Evolutionary conservation across 2,329 filamentous ascomycete species (phyloP), one percentile per base, ranked within the genome.

Genomic region (Cryphonectria parasitica): DNA sequence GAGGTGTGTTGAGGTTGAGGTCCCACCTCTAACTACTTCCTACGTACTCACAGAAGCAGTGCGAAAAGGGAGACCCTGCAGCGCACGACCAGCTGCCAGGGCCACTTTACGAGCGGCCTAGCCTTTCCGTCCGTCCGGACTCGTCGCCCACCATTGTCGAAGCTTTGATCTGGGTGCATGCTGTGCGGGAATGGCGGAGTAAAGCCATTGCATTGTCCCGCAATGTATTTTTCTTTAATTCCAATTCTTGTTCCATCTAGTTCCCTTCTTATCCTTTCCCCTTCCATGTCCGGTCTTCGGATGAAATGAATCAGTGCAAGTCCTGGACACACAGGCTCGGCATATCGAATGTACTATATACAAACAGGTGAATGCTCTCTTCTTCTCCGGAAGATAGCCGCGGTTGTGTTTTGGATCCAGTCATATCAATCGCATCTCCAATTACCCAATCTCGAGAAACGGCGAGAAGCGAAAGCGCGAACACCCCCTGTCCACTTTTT

Each of bases 91-190:
- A 56, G 58, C 25, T 60, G 56, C 28, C 56, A 34, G 31, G 31
- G 39, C 31, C 34, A 63, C 36, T n/a, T 8, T 43, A 31, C 45
- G 39, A n/a, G 49, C 62, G 43, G 66, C 56, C 69, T 54, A n/a
- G n/a, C 19, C 61, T 56, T 70, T 72, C 71, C 71, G 66, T 71
- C 71, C 69, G 71, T 70, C 71, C 71, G 71, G 68, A 63, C 60
- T 43, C 54, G 62, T 45, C 41, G 43, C 43, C 41, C 28, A 64
- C 19, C 15, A 25, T n/a, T 34, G 11, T 49, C 45, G 22, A 58
- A 34, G 54, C 54, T 34, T 10, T 8, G 17, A 28, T 58, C 7
- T 58, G 54, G 28, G 17, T 28, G 52, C 52, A 28, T 28, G 11
- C 52, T 2, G n/a, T 28, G 25, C 17, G 25, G 52, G n/a, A 28